These are phyloP conservation scores for Suhomyces canberraensis DNA, from an alignment of 805 yeast species.

Conservation along the genomic window DNA sequence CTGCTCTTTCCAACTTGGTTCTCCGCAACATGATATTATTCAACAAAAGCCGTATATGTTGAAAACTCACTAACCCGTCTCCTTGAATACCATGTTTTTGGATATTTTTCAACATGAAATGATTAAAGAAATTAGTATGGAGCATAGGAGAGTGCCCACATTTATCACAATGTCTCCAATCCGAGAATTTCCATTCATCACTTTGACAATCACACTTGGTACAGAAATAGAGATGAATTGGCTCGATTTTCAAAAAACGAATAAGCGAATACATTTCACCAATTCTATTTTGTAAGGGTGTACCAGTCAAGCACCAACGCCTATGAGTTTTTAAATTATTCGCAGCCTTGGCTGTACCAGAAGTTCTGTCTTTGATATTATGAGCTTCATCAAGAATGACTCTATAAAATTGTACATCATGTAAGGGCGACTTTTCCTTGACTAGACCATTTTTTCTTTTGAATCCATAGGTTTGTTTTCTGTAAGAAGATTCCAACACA, in stretches of 20 bases:
- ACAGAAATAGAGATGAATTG: slow-evolving; percentile 87
- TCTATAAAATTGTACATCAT: slow-evolving; percentile 71
- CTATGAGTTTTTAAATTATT: slow-evolving; percentile 67
- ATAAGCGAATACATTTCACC: slow-evolving; percentile 95
- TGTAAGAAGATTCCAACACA: slow-evolving; percentile 79
- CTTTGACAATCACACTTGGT: slow-evolving; percentile 88
- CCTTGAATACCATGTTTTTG: slow-evolving; percentile 81
- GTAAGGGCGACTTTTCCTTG: slow-evolving; percentile 74
- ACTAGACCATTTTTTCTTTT: slow-evolving; percentile 66
- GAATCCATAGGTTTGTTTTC: slow-evolving; percentile 84
- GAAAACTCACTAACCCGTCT: slow-evolving; percentile 76
- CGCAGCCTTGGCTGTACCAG: slow-evolving; percentile 92
- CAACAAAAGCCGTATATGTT: slow-evolving; percentile 68
- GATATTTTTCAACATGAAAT: slow-evolving; percentile 90
- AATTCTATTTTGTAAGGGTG: slow-evolving; percentile 93
- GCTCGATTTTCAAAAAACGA: slow-evolving; percentile 76
- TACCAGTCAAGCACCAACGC: slow-evolving; percentile 92
- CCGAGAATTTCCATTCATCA: slow-evolving; percentile 79
- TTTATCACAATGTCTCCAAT: slow-evolving; percentile 75
- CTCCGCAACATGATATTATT: slow-evolving; percentile 87
- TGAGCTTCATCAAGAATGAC: slow-evolving; percentile 96
- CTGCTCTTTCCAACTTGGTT: slow-evolving; percentile 94
- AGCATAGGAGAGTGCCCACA: slow-evolving; percentile 95
- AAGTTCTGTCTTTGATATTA: slow-evolving; percentile 90
- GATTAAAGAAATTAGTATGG: slow-evolving; percentile 93